phyloP scores from a whole-genome alignment of 1,284 basidiomycete species.

The Marasmius sp. region DNA sequence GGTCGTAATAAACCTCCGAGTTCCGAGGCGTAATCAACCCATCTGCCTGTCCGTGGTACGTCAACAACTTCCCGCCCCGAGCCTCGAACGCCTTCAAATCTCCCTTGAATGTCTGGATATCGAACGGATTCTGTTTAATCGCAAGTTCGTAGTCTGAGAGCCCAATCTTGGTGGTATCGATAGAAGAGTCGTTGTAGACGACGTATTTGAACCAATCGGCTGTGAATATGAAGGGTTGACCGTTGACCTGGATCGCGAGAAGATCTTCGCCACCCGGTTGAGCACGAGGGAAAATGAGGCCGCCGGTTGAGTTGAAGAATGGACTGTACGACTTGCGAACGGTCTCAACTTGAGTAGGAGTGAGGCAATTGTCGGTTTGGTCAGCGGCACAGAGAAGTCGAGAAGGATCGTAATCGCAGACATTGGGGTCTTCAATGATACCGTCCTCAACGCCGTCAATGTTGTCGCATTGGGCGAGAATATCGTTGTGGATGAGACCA shows the following conservation, averaged over 20 bases:
- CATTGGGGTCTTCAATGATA: conserved; percentile 32
- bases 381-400: conserved; percentile 26
- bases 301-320: conserved; percentile 28
- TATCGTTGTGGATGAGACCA: conserved; percentile 10
- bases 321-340: conserved; percentile 30
- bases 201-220: conserved; percentile 16
- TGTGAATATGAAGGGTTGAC: conserved; percentile 10
- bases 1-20: too few species aligned
- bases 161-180: conserved; percentile 5
- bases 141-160: neutral
- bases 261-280: conserved; percentile 15
- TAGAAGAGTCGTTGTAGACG: conserved; percentile 8
- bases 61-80: conserved; percentile 19
- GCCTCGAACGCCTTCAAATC: conserved; percentile 18
- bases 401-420: conserved; percentile 32
- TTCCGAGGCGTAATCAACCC: conserved; percentile 12
- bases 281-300: conserved; percentile 25
- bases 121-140: conserved; percentile 14
- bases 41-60: conserved; percentile 20
- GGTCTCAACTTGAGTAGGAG: conserved; percentile 29
- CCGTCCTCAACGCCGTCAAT: conserved; percentile 32
- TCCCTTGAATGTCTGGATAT: conserved; percentile 18
- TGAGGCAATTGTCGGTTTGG: conserved; percentile 28
- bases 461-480: conserved; percentile 26
- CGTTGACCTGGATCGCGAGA: conserved; percentile 2